A percentile compares a stretch with the other conserved stretches of the same genome.
phyloP scores from a whole-genome alignment of 805 yeast species.

The Wickerhamiella brachini region DNA sequence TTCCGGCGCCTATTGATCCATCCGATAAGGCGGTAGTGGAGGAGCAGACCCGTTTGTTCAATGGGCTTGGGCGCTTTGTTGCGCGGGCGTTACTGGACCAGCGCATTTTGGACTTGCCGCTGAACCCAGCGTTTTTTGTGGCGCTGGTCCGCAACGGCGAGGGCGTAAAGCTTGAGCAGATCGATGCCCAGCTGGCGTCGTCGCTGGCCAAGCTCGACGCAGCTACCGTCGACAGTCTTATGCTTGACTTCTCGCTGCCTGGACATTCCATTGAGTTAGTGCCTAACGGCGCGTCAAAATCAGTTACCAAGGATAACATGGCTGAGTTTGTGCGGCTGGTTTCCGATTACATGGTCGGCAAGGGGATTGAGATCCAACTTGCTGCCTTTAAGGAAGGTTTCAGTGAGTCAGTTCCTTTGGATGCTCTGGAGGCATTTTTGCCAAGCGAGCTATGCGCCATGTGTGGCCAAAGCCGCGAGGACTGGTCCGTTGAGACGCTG shows the following conservation, averaged over 20 bases:
- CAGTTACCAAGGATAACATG: conserved; percentile 41
- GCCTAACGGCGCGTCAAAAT: conserved; percentile 38
- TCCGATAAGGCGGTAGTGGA: conserved; percentile 10
- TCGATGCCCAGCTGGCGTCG: conserved; percentile 13
- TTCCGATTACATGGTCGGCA: conserved; percentile 42
- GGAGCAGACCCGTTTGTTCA: conserved; percentile 35
- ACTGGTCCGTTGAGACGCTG: conserved; percentile 54
- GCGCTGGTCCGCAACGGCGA: not conserved
- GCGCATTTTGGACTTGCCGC: conserved; percentile 71
- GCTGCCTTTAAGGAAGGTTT: conserved; percentile 67
- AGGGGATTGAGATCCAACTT: conserved; percentile 54
- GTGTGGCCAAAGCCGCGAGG: conserved; percentile 72
- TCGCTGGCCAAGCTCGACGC: conserved; percentile 8
- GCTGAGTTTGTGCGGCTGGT: conserved; percentile 43
- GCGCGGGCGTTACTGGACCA: conserved; percentile 81
- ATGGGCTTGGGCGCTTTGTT: conserved; percentile 62
- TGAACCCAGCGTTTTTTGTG: conserved; percentile 54
- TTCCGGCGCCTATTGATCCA: conserved; percentile 48
- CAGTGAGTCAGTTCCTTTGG: conserved; percentile 66
- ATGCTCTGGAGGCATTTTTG: conserved; percentile 55
- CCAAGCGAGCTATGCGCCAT: conserved; percentile 58
- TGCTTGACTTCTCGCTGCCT: conserved; percentile 59
- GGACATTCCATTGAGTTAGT: conserved; percentile 54
- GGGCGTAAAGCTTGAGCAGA: conserved; percentile 3
- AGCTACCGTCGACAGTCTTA: conserved; percentile 35